Conservation (phyloP, 2,329 filamentous ascomycete genomes). For the Xylariaceae sp. region DNA sequence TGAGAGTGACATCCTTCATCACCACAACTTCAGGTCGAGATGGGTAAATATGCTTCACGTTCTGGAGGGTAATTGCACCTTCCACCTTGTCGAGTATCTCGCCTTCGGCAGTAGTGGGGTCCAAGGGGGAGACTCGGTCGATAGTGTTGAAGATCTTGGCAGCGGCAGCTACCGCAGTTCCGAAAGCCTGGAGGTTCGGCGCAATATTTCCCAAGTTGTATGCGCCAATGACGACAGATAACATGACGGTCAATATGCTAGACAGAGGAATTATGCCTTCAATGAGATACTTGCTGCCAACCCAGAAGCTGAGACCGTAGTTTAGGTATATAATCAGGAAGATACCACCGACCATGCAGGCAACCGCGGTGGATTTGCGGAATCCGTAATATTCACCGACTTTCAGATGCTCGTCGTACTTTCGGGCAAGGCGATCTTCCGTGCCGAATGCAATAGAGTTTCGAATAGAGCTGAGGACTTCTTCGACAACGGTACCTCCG, state of each 20-base stretch:
- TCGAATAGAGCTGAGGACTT: constrained; percentile 88
- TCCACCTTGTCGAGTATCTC: constrained; percentile 64
- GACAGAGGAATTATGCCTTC: constrained; percentile 59
- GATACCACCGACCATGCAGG: constrained; percentile 75
- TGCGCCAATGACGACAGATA: constrained; percentile 88
- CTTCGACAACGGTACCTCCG: constrained; percentile 84
- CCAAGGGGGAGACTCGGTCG: constrained; percentile 77
- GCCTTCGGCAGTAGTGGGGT: constrained; percentile 68
- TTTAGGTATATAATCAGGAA: constrained; percentile 81
- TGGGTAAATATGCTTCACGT: constrained; percentile 90
- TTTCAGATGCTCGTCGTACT: constrained; percentile 72
- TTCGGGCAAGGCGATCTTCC: constrained; percentile 80
- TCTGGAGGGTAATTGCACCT: constrained; percentile 73
- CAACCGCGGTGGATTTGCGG: constrained; percentile 66
- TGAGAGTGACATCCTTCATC: constrained; percentile 74
- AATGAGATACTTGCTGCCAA: constrained; percentile 71
- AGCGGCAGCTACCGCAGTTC: constrained; percentile 73
- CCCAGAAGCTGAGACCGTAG: constrained; percentile 85
- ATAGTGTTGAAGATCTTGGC: constrained; percentile 93
- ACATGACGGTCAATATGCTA: constrained; percentile 74
- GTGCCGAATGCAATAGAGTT: constrained; percentile 92
- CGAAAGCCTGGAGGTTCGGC: constrained; percentile 82
- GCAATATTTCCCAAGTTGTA: constrained; percentile 85
- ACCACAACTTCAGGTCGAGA: constrained; percentile 85
- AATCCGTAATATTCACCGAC: constrained; percentile 71